Evolutionary conservation across 2,329 filamentous ascomycete genomes (phyloP), one percentile per base, ranked within the genome.

Genomic region (Aspergillus awamori): DNA sequence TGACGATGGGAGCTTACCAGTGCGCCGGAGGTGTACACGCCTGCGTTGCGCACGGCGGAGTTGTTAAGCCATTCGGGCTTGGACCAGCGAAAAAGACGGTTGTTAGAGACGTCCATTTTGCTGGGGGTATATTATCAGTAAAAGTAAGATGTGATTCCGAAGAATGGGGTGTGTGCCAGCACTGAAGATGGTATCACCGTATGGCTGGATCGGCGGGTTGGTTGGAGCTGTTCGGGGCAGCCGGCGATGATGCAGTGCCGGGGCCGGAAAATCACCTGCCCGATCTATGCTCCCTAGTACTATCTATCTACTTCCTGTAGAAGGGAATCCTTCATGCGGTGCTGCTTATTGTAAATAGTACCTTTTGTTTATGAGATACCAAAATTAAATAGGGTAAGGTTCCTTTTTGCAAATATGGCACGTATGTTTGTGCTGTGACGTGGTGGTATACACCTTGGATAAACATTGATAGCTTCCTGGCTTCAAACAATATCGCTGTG

Each of bases 41-140:
- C 88, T 67, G 84, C 82, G 56, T 83, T 88, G 65, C 87, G 81
- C 57, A 86, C 83, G 71, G 83, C 85, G 63, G 86, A 82, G 76
- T 84, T 89, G 74, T 87, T 89, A 49, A 89, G 77, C 85, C 87
- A 89, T 74, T 84, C 80, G 3, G 87, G 87, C 77, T 86, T 87
- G 48, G 85, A 83, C 74, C 88, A 89, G 70, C 86, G 86, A 78
- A 89, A 90, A 64, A 89, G 84, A 60, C 85, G 81, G 73, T 85
- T 80, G 67, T 79, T 80, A 36, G 82, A 80, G 68, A 74, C 73
- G 69, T 81, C 76, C 74, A 79, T 77, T 59, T 39, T 56, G 28
- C 24, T 7, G 11, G 15, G 4, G 13, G 20, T 36, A 49, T 36
- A 22, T 28, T 47, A 17, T 24, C 33, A n/a, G 41, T 36, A 36